Evolutionary conservation across 2,329 filamentous ascomycete species (phyloP).

Genomic region (Alternaria triticina): DNA sequence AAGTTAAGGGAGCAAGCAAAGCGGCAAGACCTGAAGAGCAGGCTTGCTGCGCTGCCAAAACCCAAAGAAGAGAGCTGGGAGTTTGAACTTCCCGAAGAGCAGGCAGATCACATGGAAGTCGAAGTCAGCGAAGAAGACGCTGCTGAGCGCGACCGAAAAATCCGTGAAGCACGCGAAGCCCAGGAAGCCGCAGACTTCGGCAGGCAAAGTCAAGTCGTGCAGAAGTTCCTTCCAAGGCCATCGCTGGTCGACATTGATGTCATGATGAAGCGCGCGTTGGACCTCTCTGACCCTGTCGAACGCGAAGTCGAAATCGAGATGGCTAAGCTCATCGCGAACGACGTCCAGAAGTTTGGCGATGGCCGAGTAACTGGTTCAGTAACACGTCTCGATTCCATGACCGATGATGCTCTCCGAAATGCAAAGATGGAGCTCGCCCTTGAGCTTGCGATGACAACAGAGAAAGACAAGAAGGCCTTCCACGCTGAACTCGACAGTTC

Average conservation of each 20-base stretch:
- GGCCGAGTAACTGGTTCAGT: conserved; percentile 68
- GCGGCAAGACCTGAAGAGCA: conserved; percentile 71
- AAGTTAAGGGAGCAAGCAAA: conserved; percentile 72
- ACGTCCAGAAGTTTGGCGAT: conserved; percentile 77
- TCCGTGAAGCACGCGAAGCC: conserved; percentile 67
- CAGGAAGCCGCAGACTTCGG: conserved; percentile 73
- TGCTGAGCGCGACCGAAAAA: conserved; percentile 77
- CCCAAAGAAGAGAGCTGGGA: conserved; percentile 96
- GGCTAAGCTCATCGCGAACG: conserved; percentile 79
- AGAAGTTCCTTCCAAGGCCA: conserved; percentile 81
- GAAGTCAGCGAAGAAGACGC: conserved; percentile 69
- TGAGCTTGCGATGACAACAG: conserved; percentile 63
- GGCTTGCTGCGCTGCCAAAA: conserved; percentile 84
- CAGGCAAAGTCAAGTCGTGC: conserved; percentile 89
- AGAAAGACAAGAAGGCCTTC: conserved; percentile 60
- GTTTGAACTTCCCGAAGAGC: conserved; percentile 86
- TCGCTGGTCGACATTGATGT: conserved; percentile 72
- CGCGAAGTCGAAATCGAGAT: conserved; percentile 77
- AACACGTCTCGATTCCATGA: conserved; percentile 67
- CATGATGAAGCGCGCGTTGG: conserved; percentile 68
- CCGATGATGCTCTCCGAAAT: conserved; percentile 74
- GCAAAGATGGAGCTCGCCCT: conserved; percentile 79
- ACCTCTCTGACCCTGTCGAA: conserved; percentile 68
- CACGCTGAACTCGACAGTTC: conserved; percentile 47
- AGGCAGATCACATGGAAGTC: conserved; percentile 63